Evolutionary conservation across 352 stramenopile species (phyloP).

Genomic region (Achlya hypogyna): DNA sequence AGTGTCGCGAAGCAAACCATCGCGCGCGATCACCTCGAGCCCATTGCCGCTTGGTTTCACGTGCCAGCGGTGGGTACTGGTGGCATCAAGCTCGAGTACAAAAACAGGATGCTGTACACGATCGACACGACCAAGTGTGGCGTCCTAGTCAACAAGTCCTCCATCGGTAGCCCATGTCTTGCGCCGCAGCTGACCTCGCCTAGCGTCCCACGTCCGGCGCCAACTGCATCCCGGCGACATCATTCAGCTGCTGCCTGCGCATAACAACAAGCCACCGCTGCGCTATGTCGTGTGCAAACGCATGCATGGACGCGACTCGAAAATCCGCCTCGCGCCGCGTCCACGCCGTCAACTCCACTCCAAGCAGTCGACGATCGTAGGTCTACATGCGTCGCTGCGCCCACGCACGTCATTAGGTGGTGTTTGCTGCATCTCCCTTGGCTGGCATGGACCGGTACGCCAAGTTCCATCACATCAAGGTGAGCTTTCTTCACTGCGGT

Average conservation of each 20-base stretch:
- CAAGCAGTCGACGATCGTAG: not conserved
- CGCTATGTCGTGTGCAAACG: not conserved
- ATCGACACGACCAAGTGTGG: not conserved
- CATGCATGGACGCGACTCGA: not conserved
- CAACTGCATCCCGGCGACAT: too few species aligned
- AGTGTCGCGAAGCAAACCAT: not conserved
- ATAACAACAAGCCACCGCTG: not conserved
- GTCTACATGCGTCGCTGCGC: not conserved
- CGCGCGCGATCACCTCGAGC: not conserved
- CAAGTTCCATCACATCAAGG: constrained; percentile 10
- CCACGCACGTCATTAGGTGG: not conserved
- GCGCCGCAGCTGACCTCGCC: too few species aligned
- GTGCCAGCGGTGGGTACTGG: not conserved
- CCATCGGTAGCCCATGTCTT: too few species aligned
- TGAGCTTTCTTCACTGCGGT: not conserved
- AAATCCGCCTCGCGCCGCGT: not conserved
- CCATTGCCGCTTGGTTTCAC: not conserved
- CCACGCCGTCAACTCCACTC: not conserved
- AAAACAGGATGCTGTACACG: not conserved
- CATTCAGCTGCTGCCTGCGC: not conserved
- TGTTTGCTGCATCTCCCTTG: constrained; percentile 2
- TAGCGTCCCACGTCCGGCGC: too few species aligned
- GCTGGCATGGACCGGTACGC: constrained; percentile 10
- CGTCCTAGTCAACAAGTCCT: constrained; percentile 7
- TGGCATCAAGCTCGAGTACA: not conserved